A percentile compares a stretch with the other conserved stretches of the same genome.
Evolutionary conservation across 2,329 filamentous ascomycete species (phyloP).

Genomic region (Juglanconis juglandina): DNA sequence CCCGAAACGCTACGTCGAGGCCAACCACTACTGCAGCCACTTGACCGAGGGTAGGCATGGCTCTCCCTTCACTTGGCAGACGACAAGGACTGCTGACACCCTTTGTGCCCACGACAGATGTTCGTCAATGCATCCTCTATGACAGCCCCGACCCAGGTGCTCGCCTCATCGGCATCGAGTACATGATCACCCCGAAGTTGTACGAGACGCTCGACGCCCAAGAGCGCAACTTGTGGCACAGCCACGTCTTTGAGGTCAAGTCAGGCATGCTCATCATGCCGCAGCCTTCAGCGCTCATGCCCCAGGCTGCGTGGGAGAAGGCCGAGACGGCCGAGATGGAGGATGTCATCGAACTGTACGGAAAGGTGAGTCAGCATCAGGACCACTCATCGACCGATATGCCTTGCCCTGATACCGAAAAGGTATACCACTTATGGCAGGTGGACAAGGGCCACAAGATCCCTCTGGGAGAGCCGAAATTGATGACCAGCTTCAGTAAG

Average conservation of each 20-base stretch:
- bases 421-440: constrained; percentile 80
- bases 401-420: neutral
- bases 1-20: constrained; percentile 64
- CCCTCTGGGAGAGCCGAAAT: constrained; percentile 49
- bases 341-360: constrained; percentile 70
- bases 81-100: neutral
- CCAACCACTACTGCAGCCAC: constrained; percentile 84
- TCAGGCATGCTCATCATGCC: constrained; percentile 80
- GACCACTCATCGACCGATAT: no score
- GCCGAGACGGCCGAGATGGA: constrained; percentile 81
- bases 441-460: constrained; percentile 66
- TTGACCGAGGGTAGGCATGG: constrained; percentile 53
- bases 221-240: constrained; percentile 78
- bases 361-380: constrained; percentile 47
- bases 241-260: constrained; percentile 70
- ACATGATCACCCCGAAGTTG: constrained; percentile 73
- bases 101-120: constrained; percentile 42
- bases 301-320: constrained; percentile 64
- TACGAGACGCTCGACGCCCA: constrained; percentile 62
- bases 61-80: neutral
- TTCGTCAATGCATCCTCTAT: constrained; percentile 84
- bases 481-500: constrained; percentile 53
- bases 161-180: constrained; percentile 78
- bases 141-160: constrained; percentile 65
- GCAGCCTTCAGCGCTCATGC: constrained; percentile 47